Evolutionary conservation across 768 basidiomycete species (phyloP).

Genomic region (Lactifluus echinatus): DNA sequence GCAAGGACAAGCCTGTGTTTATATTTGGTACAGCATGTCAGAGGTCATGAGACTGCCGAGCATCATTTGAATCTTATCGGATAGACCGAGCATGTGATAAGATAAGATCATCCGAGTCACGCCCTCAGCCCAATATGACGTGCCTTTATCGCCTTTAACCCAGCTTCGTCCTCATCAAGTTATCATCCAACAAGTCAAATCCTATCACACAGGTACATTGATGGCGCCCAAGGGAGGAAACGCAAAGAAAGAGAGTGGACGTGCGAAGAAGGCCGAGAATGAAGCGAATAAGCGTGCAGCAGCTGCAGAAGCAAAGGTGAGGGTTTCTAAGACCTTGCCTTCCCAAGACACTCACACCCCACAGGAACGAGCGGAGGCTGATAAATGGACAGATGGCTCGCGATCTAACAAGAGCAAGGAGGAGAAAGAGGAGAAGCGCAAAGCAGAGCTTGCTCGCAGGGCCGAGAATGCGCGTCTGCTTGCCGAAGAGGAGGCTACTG

Average conservation of each 20-base stretch:
- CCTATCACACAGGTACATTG: too few relatives aligned
- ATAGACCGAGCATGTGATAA: neutral
- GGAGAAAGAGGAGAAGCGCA: slow-evolving; percentile 74
- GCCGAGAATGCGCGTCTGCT: slow-evolving; percentile 78
- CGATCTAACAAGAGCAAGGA: slow-evolving; percentile 61
- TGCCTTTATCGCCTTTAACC: too few relatives aligned
- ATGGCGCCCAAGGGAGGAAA: slow-evolving; percentile 89
- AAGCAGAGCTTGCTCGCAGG: slow-evolving; percentile 75
- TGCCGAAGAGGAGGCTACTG: slow-evolving; percentile 76
- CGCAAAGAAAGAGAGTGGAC: slow-evolving; percentile 85
- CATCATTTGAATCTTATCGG: neutral
- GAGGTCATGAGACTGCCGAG: neutral
- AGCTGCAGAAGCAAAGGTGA: slow-evolving; percentile 52
- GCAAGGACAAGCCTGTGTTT: neutral
- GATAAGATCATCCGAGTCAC: slow-evolving; percentile 16
- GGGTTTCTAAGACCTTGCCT: too few relatives aligned
- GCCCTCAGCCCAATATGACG: neutral
- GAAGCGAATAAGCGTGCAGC: slow-evolving; percentile 70
- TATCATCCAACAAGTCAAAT: too few relatives aligned
- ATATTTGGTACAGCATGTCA: neutral
- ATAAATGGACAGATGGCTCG: slow-evolving; percentile 57
- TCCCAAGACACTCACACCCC: slow-evolving; percentile 3
- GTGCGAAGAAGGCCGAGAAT: slow-evolving; percentile 89
- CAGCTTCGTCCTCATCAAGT: too few relatives aligned
- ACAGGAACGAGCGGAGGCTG: slow-evolving; percentile 67